Conservation (phyloP, 176 grass and related monocot species). For the Oryza rufipogon region DNA sequence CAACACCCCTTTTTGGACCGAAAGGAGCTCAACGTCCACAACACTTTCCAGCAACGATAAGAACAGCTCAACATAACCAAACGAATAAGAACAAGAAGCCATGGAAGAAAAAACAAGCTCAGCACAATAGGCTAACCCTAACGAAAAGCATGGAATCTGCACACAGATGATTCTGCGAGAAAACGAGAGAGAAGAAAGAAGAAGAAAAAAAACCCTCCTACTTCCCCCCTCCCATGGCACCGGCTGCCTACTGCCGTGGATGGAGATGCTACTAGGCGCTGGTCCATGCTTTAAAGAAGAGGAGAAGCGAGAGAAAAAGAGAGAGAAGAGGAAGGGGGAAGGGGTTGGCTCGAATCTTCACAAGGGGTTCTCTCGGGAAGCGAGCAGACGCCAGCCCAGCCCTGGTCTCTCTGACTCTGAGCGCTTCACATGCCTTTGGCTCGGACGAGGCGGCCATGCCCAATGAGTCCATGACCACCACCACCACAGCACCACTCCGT, state of each 20-base stretch:
- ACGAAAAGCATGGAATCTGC: not conserved
- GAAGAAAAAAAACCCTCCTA: no score
- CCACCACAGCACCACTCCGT: not conserved
- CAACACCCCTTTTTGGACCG: slow-evolving; percentile 38
- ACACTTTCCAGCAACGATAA: slow-evolving; percentile 1
- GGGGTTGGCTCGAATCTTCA: slow-evolving; percentile 22
- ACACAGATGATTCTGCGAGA: not conserved
- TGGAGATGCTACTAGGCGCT: not conserved
- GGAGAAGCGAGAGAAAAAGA: not conserved
- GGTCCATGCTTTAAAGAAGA: slow-evolving; percentile 29
- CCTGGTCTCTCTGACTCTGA: not conserved
- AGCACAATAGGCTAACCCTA: not conserved
- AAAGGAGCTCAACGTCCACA: slow-evolving; percentile 50
- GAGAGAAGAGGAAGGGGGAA: not conserved
- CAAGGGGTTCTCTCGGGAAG: slow-evolving; percentile 23
- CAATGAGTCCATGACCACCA: not conserved
- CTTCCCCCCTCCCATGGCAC: no score
- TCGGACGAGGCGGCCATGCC: not conserved
- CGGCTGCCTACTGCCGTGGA: not conserved
- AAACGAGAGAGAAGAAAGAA: not conserved
- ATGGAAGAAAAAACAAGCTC: not conserved
- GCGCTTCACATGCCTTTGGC: slow-evolving; percentile 11
- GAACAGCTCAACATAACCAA: not conserved
- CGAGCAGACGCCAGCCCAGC: not conserved
- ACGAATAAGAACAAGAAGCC: not conserved